Conservation (phyloP, 495 filamentous ascomycete genomes). For the Penicillium crystallinum region DNA sequence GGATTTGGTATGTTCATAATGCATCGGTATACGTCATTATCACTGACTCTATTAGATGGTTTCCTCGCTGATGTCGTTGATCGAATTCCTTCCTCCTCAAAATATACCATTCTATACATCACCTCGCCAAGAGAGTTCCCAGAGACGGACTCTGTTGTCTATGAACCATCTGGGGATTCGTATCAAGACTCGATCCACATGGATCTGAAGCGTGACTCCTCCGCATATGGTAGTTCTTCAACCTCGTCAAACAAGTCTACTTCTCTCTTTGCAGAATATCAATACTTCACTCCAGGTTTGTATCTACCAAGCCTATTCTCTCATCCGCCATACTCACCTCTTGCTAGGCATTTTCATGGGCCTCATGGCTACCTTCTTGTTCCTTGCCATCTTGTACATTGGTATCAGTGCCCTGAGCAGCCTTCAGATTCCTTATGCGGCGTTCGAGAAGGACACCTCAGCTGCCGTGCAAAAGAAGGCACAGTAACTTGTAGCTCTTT, state of each 20-base stretch:
- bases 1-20: constrained; percentile 40
- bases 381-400: constrained; percentile 70
- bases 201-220: constrained; percentile 56
- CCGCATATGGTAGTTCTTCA: constrained; percentile 18
- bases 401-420: constrained; percentile 71
- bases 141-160: constrained; percentile 36
- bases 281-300: constrained; percentile 74
- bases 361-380: constrained; percentile 59
- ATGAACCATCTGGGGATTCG: constrained; percentile 46
- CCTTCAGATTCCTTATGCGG: constrained; percentile 82
- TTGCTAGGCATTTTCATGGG: constrained; percentile 75
- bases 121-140: constrained; percentile 45
- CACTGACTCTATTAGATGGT: constrained; percentile 44
- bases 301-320: constrained; percentile 4
- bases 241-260: constrained; percentile 16
- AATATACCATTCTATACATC: constrained; percentile 60
- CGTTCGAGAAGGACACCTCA: constrained; percentile 95
- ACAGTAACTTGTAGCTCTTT: constrained; percentile 34
- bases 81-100: constrained; percentile 46
- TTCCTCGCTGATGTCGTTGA: constrained; percentile 54
- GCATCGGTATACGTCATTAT: not conserved
- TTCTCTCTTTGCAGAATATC: constrained; percentile 84
- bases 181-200: constrained; percentile 48
- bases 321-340: constrained; percentile 8
- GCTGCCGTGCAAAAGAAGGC: constrained; percentile 82